Evolutionary conservation across 768 basidiomycete species (phyloP).

Genomic region (Candolleomyces aberdarensis): DNA sequence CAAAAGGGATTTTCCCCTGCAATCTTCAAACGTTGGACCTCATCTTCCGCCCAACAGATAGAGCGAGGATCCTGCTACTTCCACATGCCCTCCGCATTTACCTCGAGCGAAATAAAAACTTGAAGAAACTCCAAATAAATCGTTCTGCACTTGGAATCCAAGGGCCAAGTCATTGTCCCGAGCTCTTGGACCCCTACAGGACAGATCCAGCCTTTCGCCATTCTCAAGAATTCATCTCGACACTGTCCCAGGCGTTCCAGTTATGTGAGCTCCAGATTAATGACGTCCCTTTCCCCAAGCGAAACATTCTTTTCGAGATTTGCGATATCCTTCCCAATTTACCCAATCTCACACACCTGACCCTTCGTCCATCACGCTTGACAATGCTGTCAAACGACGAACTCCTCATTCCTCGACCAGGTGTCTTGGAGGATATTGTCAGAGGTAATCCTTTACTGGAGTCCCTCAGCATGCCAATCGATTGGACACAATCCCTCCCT

Average conservation of each 20-base stretch:
- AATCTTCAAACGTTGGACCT: not conserved
- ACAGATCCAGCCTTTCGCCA: not conserved
- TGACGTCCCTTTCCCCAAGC: not conserved
- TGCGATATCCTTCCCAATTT: not conserved
- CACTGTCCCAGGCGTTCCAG: not conserved
- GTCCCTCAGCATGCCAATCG: not conserved
- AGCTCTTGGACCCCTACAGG: not conserved
- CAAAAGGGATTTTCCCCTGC: not conserved
- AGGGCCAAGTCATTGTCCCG: too few species aligned
- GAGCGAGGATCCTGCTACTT: not conserved
- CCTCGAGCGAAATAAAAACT: not conserved
- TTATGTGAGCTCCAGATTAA: not conserved
- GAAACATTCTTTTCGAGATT: not conserved
- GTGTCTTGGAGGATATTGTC: not conserved
- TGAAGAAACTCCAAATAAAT: not conserved
- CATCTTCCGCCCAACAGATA: not conserved
- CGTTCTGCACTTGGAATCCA: not conserved
- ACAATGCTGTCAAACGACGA: not conserved
- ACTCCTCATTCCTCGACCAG: not conserved
- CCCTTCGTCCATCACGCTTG: not conserved
- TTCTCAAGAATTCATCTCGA: not conserved
- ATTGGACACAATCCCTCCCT: not conserved
- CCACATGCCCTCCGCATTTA: not conserved
- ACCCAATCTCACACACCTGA: not conserved
- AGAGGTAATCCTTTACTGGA: not conserved